Percentiles rank a stretch among this genome's conserved stretches.
These are phyloP conservation scores for Penicillium sp. DNA, from an alignment of 2,329 filamentous ascomycete species.

Conservation along the genomic window DNA sequence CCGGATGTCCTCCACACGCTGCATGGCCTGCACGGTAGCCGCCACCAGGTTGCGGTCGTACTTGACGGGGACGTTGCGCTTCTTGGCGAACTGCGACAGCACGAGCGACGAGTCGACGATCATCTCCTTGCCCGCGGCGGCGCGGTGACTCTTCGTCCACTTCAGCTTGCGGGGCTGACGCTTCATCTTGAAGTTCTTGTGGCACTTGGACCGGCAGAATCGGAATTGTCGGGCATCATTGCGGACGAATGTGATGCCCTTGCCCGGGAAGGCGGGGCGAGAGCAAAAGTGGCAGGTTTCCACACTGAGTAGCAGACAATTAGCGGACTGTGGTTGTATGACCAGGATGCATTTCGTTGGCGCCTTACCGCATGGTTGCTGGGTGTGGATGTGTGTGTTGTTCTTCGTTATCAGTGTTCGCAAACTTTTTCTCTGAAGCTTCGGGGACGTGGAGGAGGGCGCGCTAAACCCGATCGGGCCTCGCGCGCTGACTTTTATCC, in stretches of 20 bases:
- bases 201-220: constrained; percentile 67
- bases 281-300: constrained; percentile 72
- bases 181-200: constrained; percentile 94
- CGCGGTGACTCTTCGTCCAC: constrained; percentile 94
- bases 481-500: constrained; percentile 41
- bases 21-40: constrained; percentile 88
- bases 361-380: constrained; percentile 28
- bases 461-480: constrained; percentile 36
- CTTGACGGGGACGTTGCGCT: constrained; percentile 88
- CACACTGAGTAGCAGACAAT: constrained; percentile 29
- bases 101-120: constrained; percentile 85
- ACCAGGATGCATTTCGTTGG: background rate
- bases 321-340: background rate
- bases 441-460: constrained; percentile 27
- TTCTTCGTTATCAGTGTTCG: too few species aligned
- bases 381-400: constrained; percentile 15
- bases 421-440: constrained; percentile 28
- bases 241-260: constrained; percentile 65
- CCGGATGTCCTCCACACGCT: constrained; percentile 82
- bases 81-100: constrained; percentile 71
- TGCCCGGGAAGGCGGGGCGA: constrained; percentile 63
- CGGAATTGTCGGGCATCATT: constrained; percentile 65
- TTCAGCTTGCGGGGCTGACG: constrained; percentile 93
- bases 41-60: constrained; percentile 91
- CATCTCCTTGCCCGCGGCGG: constrained; percentile 80